Percentiles rank a stretch among this genome's conserved stretches.
These are phyloP conservation scores for Tulasnella sp. DNA, from an alignment of 768 basidiomycete species.

Conservation along the genomic window DNA sequence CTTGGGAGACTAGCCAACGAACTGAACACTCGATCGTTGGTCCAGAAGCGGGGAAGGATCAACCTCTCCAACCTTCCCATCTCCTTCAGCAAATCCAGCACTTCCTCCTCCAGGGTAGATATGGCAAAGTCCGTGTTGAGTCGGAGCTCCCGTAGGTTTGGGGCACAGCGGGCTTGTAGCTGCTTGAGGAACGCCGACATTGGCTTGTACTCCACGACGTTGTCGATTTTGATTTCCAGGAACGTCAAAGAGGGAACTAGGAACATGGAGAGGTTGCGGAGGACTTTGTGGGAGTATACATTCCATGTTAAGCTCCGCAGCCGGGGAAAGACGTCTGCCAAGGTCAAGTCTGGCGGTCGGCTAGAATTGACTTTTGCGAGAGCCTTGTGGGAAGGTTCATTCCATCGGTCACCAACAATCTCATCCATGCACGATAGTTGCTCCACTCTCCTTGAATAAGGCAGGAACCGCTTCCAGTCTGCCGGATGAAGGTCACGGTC, in stretches of 20 bases:
- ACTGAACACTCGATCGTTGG: not conserved
- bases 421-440: slow-evolving; percentile 9
- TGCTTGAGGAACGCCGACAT: slow-evolving; percentile 17
- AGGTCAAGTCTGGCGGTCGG: not conserved
- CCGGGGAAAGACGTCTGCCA: slow-evolving; percentile 8
- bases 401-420: not conserved
- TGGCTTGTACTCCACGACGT: slow-evolving; percentile 10
- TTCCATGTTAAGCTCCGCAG: slow-evolving; percentile 5
- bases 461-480: slow-evolving; percentile 14
- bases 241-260: slow-evolving; percentile 10
- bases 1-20: not conserved
- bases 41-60: slow-evolving; percentile 14
- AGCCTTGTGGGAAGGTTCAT: slow-evolving; percentile 14
- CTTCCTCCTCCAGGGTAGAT: slow-evolving; percentile 7
- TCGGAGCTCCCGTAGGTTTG: slow-evolving; percentile 8
- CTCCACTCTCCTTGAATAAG: slow-evolving; percentile 8
- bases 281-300: slow-evolving; percentile 17
- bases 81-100: slow-evolving; percentile 4
- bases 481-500: slow-evolving; percentile 12
- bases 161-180: slow-evolving; percentile 7
- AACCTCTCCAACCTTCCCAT: slow-evolving; percentile 6
- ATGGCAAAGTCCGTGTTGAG: slow-evolving; percentile 13
- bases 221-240: slow-evolving; percentile 18
- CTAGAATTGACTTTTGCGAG: slow-evolving; percentile 10
- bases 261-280: slow-evolving; percentile 12